These are phyloP conservation scores for Kwoniella bestiolae DNA, from an alignment of 768 basidiomycete genomes.

Conservation along the genomic window DNA sequence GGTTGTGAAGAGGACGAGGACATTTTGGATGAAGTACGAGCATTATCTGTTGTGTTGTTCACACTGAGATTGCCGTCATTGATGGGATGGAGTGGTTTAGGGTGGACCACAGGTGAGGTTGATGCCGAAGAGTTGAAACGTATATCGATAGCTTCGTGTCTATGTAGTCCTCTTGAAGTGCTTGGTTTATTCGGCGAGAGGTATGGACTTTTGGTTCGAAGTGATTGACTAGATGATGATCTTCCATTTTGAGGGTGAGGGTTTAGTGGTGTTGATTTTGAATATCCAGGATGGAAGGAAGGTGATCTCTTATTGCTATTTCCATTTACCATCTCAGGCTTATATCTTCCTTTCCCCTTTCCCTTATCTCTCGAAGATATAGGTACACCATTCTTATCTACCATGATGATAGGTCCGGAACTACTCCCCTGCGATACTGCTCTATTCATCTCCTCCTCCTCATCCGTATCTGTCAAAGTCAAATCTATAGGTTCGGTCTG, in stretches of 20 bases:
- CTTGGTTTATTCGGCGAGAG: background rate
- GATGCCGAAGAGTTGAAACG: background rate
- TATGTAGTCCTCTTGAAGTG: background rate
- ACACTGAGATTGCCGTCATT: background rate
- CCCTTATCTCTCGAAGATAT: background rate
- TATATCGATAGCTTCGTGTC: background rate
- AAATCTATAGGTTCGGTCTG: slow-evolving; percentile 17
- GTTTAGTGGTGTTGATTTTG: too few species aligned
- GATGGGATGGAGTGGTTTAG: background rate
- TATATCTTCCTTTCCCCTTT: background rate
- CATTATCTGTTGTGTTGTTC: too few species aligned
- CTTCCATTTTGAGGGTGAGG: too few species aligned
- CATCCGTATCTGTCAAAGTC: slow-evolving; percentile 18
- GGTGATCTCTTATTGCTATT: too few species aligned
- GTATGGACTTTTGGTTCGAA: background rate
- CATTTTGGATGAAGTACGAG: too few species aligned
- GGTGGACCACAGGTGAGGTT: background rate
- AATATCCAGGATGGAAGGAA: too few species aligned
- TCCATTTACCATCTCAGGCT: too few species aligned
- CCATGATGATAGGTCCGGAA: slow-evolving; percentile 2
- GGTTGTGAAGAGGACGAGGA: background rate
- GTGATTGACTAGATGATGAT: background rate
- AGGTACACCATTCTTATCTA: background rate
- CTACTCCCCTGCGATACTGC: background rate
- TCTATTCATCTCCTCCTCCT: slow-evolving; percentile 4